Base-by-base conservation (phyloP, 2,329 filamentous ascomycete species). In the Ophiostoma sp. region DNA sequence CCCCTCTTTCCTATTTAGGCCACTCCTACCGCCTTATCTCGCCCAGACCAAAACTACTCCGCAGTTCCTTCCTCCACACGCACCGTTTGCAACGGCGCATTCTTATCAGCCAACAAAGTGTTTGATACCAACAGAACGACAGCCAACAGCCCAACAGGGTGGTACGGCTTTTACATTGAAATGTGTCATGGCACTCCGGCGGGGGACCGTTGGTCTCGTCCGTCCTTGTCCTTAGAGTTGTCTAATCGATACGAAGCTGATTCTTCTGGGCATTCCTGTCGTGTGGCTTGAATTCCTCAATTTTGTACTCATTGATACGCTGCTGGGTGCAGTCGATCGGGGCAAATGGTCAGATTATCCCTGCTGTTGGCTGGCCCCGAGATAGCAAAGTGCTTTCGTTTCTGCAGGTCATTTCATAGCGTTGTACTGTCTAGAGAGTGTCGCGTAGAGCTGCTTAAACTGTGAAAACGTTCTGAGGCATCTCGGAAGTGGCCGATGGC, bases 401-500 rank as follows among this genome's bases (percentile, higher is more conserved):
- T 48, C 63, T 48, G 22, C 39, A 19, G 22, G 42, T 33, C 15
- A 48, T 68, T 28, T 45, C n/a, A 22, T 48, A n/a, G 63, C 15
- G 39, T 19, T 31, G 15, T 25, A 12, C 22, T 28, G 50, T 8
- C 6, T 33, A 22, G 36, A 6, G 8, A 19, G 7, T 15, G 64
- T n/a, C 64, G 64, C 64, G 48, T 55, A 2, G 25, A 52, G 28
- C 19, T 55, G 19, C 25, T 52, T 1, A 6, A 52, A 52, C 19
- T 8, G 39, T 31, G 15, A 11, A 63, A 48, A 12, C 11, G 61
- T 8, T 63, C 15, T 11, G 42, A 36, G 12, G 50, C 50, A 42
- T 59, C 70, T 72, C 71, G 71, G 71, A 72, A 72, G 61, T 69
- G 71, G 71, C 71, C 71, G 71, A 72, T 50, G 48, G 31, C 33